These are phyloP conservation scores for Syncephalastrum sp. DNA, from an alignment of 371 early-diverging fungal species.

Conservation along the genomic window DNA sequence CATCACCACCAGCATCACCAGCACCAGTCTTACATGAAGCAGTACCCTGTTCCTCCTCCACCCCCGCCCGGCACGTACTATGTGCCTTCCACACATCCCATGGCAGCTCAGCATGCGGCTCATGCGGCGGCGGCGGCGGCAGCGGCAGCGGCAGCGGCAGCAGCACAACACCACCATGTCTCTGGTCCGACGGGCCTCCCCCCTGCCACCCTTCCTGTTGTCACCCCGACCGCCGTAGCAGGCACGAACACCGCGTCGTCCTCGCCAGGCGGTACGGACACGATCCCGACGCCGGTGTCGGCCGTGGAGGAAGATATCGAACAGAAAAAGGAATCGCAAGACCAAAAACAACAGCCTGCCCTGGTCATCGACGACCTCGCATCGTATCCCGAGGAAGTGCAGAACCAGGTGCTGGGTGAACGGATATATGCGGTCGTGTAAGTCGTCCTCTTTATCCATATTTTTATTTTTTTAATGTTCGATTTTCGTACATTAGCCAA, in stretches of 20 bases:
- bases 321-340: conserved; percentile 9
- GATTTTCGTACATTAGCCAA: conserved; percentile 15
- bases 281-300: background rate
- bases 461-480: too few species aligned
- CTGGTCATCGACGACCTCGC: conserved; percentile 77
- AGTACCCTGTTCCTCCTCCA: conserved; percentile 7
- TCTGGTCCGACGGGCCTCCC: background rate
- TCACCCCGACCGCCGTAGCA: too few species aligned
- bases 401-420: conserved; percentile 95
- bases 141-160: conserved; percentile 1
- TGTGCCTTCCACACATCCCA: background rate
- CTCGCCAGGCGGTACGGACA: background rate
- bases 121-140: conserved; percentile 7
- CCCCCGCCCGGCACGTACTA: too few species aligned
- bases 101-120: background rate
- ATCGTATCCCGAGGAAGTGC: conserved; percentile 72
- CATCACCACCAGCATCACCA: background rate
- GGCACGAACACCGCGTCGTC: too few species aligned
- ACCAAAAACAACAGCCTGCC: conserved; percentile 3
- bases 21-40: conserved; percentile 7
- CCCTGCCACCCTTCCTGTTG: too few species aligned
- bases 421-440: conserved; percentile 81
- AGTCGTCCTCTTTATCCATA: conserved; percentile 11
- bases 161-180: conserved; percentile 1
- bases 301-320: background rate